Conservation (phyloP, 192 early-diverging fungal genomes). For the Oehlia diaphana region DNA sequence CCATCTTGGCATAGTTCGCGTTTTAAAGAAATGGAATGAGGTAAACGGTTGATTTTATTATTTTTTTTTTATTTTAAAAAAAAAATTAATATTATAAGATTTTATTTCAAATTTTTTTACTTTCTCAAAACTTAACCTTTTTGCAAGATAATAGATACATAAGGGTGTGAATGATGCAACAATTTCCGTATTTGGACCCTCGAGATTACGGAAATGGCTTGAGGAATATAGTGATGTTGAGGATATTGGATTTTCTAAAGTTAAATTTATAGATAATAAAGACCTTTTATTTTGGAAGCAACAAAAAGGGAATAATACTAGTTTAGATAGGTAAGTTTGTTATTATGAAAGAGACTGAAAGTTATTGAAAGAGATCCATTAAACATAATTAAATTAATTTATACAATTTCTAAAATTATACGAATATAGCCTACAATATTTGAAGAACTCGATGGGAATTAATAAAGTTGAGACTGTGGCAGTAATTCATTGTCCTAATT, state of each 20-base stretch:
- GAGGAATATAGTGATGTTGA: constrained; percentile 69
- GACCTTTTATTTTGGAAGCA: constrained; percentile 45
- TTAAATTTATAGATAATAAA: constrained; percentile 55
- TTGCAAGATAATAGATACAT: constrained; percentile 18
- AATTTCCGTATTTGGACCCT: constrained; percentile 56
- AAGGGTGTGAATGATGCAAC: constrained; percentile 18
- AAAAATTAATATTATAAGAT: not conserved
- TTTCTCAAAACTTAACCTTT: not conserved
- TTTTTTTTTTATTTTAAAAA: not conserved
- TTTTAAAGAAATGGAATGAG: constrained; percentile 73
- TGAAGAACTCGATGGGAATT: constrained; percentile 53
- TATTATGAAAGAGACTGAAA: not conserved
- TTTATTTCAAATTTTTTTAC: not conserved
- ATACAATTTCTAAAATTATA: not conserved
- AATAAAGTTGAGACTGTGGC: constrained; percentile 59
- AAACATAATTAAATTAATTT: not conserved
- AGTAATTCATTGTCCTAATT: constrained; percentile 82
- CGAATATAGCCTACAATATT: constrained; percentile 1
- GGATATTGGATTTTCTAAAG: constrained; percentile 56
- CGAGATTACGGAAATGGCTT: constrained; percentile 57
- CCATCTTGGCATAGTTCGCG: constrained; percentile 79
- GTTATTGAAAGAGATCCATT: not conserved
- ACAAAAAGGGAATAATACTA: not conserved
- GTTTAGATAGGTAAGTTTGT: not conserved
- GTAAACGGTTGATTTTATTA: constrained; percentile 34